A percentile compares a stretch with the other conserved stretches of the same genome.
Conservation (phyloP, 495 filamentous ascomycete species). For the Hypomontagnella monticulosa region DNA sequence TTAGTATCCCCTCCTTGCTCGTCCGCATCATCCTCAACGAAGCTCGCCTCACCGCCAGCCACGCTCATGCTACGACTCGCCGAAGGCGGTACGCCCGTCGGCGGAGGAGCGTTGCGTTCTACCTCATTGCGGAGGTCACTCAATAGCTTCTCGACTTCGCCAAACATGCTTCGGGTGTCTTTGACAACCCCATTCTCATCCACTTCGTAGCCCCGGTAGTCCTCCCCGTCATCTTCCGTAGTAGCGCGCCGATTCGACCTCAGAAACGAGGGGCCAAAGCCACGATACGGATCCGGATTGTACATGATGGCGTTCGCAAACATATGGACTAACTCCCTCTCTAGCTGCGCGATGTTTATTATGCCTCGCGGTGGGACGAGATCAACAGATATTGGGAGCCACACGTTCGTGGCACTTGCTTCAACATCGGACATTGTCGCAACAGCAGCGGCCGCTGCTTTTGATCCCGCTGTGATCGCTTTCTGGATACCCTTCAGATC, state of each 20-base stretch:
- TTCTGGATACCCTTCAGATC: constrained; percentile 87
- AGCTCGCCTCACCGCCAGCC: constrained; percentile 37
- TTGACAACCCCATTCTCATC: constrained; percentile 85
- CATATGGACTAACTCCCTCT: constrained; percentile 96
- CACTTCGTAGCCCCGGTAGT: constrained; percentile 61
- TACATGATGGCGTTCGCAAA: constrained; percentile 99
- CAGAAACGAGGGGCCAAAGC: constrained; percentile 70
- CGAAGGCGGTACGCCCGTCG: constrained; percentile 30
- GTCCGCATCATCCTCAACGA: constrained; percentile 44
- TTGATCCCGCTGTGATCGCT: constrained; percentile 79
- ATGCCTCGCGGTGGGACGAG: constrained; percentile 88
- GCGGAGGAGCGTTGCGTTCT: constrained; percentile 41
- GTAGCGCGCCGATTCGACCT: constrained; percentile 39
- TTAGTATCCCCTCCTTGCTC: constrained; percentile 39
- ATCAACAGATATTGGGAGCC: constrained; percentile 75
- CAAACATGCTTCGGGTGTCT: constrained; percentile 83
- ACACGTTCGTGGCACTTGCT: constrained; percentile 60
- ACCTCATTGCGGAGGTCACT: constrained; percentile 56
- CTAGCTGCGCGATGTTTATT: constrained; percentile 92
- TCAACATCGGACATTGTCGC: constrained; percentile 59
- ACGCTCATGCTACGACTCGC: constrained; percentile 45
- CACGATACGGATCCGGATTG: constrained; percentile 78
- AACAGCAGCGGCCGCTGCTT: constrained; percentile 72
- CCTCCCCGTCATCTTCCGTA: constrained; percentile 51
- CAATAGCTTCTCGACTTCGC: constrained; percentile 73